Evolutionary conservation across 164 flowering plant genomes (phyloP), one percentile per base, ranked within the genome.

Genomic region (Dillenia turbinata): DNA sequence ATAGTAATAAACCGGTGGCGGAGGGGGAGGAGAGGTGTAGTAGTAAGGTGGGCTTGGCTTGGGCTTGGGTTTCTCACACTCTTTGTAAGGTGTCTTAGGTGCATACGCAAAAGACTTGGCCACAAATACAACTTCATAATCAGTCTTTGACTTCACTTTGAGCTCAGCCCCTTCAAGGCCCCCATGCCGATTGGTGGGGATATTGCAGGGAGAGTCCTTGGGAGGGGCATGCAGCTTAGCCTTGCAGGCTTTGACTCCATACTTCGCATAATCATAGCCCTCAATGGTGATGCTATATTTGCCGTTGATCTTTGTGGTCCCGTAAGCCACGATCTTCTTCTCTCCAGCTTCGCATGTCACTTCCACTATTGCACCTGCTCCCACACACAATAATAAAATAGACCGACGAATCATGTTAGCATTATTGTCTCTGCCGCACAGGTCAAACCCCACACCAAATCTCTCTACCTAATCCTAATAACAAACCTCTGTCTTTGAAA

Each of bases 61-160:
- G 15, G 75, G 83, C 61, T 65, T 66, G 8, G 62, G 65, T 69
- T 78, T 81, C 17, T 78, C 54, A 62, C 91, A 86, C 63, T 75
- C 78, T 74, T 82, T 43, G 66, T 81, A 86, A 57, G 87, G 89
- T 14, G 62, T 82, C 76, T 82, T 78, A 9, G 92, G 77, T 11
- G 80, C 92, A 73, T 75, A 87, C 45, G 92, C 92, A 71, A 87
- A 87, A 15, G 89, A 67, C 76, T 83, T 83, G 15, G 85, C 83
- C 12, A 47, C 16, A 24, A 83, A 73, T 47, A 87, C 93, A 71
- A 85, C 85, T 52, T 81, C 86, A 52, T 76, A 66, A 43, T 87
- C 49, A 7, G 66, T 71, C 73, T 85, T 76, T 10, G 93, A 87
- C 63, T 87, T 80, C 40, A 87, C 77, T 48, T 70, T 59, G 33